Conservation (phyloP, 345 rosid genomes). For the Pugionium cornutum region DNA sequence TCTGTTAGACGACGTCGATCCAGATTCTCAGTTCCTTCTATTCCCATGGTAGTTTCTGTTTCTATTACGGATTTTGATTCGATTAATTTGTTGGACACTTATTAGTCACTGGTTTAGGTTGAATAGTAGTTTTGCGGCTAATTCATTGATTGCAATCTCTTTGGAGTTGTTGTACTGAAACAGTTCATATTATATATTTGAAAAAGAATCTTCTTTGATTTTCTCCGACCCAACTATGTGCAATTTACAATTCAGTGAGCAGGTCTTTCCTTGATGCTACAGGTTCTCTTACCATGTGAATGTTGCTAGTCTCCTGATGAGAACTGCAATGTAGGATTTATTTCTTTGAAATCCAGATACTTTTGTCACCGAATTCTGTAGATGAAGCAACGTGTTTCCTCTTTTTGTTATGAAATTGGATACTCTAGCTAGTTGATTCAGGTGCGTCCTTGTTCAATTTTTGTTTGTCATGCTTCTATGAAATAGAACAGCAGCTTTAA, state of each 20-base stretch:
- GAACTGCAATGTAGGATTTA: neutral
- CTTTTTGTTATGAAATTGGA: neutral
- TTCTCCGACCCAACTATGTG: neutral
- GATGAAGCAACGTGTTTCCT: neutral
- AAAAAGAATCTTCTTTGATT: neutral
- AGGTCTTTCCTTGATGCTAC: neutral
- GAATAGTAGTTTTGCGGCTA: too few species aligned
- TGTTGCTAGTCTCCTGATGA: neutral
- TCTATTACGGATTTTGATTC: neutral
- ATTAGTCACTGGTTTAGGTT: too few species aligned
- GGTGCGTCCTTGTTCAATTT: too few species aligned
- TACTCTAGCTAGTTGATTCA: too few species aligned
- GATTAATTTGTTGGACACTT: neutral
- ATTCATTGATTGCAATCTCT: neutral
- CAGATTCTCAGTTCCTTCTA: conserved; percentile 33
- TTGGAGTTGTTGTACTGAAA: too few species aligned
- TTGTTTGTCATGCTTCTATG: too few species aligned
- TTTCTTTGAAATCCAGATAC: neutral
- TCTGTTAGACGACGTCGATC: conserved; percentile 27
- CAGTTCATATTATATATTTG: neutral
- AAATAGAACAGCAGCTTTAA: neutral
- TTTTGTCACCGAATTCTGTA: too few species aligned
- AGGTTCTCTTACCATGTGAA: neutral
- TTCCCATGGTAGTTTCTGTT: conserved; percentile 45
- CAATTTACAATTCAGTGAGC: neutral